Evolutionary conservation across 2,329 filamentous ascomycete species (phyloP).

Genomic region (Paecilomyces dactylethromorphus): DNA sequence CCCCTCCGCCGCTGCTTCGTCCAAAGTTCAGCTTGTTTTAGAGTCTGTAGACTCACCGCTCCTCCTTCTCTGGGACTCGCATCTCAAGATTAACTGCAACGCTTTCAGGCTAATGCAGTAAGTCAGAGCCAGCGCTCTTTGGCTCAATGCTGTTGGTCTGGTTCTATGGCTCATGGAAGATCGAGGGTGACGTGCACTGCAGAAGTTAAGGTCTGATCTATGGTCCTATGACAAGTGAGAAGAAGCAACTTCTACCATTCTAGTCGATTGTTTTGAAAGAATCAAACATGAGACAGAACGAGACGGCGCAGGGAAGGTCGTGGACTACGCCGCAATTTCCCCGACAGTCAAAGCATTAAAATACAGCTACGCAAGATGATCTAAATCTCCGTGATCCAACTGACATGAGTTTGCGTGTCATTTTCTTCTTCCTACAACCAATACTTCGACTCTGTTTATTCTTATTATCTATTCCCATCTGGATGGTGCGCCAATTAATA

Average conservation of each 20-base stretch:
- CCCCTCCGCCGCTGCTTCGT: background rate
- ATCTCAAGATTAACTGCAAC: background rate
- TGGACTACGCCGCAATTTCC: background rate
- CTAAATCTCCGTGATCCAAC: background rate
- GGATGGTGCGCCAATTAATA: constrained; percentile 10
- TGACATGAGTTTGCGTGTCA: background rate
- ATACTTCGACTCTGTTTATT: background rate
- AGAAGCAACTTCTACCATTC: background rate
- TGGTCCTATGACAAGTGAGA: background rate
- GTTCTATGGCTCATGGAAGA: background rate
- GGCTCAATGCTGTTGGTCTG: background rate
- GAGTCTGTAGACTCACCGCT: background rate
- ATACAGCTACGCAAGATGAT: background rate
- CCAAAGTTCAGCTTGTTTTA: background rate
- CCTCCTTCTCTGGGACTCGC: background rate
- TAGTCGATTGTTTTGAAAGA: background rate
- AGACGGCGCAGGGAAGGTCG: background rate
- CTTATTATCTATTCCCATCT: constrained; percentile 2
- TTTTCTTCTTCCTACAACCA: background rate
- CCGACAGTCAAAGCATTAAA: background rate
- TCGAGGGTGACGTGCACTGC: background rate
- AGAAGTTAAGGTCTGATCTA: background rate
- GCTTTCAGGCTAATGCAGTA: background rate
- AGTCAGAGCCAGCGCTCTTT: background rate
- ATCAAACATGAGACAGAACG: background rate